These are phyloP conservation scores for Plasmodium falciparum DNA, from an alignment of 169 alveolate species.

Conservation along the genomic window DNA sequence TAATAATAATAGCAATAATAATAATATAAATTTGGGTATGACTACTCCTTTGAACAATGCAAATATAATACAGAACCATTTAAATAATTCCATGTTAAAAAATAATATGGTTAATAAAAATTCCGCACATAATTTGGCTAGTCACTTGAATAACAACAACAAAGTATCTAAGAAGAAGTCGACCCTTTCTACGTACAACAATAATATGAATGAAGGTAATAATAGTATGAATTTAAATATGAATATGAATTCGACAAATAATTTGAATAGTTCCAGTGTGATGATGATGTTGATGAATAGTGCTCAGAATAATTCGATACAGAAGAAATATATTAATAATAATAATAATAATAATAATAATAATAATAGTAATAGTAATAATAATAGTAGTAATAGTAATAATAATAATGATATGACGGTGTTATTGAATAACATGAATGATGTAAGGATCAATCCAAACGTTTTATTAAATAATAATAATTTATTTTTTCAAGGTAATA, in stretches of 20 bases:
- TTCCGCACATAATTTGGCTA: too few species aligned
- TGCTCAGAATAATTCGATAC: neutral
- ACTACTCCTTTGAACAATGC: too few species aligned
- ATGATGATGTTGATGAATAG: too few species aligned
- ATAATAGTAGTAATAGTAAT: neutral
- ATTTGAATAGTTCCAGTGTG: neutral
- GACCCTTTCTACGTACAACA: too few species aligned
- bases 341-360: conserved; percentile 4
- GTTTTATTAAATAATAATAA: neutral
- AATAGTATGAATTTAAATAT: neutral
- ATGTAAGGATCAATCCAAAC: neutral
- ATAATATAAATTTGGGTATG: neutral
- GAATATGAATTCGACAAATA: neutral
- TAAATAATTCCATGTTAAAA: too few species aligned
- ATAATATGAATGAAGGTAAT: neutral
- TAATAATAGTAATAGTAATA: neutral
- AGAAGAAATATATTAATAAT: conserved; percentile 21
- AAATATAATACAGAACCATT: too few species aligned
- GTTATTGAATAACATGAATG: neutral
- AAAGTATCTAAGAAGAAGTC: too few species aligned
- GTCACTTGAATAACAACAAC: too few species aligned
- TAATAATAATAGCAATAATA: conserved; percentile 8
- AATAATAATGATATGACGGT: neutral
- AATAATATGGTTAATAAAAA: too few species aligned
- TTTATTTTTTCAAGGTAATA: neutral